Evolutionary conservation across 768 basidiomycete species (phyloP).

Genomic region (Amanita exitialis): DNA sequence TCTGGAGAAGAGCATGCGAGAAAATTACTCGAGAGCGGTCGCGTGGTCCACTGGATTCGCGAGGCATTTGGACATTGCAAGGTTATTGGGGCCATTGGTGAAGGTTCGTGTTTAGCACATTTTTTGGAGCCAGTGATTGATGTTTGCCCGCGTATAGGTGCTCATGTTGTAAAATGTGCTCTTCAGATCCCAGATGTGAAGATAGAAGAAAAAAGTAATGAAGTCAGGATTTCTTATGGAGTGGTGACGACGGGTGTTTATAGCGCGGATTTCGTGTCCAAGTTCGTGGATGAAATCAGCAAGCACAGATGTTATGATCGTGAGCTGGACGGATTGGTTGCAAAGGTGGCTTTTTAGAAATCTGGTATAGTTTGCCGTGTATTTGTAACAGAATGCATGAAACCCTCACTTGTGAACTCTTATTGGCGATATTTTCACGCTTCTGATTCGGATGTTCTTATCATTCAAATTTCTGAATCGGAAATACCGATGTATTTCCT

Average conservation of each 20-base stretch:
- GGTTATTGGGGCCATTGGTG: conserved; percentile 68
- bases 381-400: not conserved
- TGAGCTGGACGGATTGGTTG: conserved; percentile 46
- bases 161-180: conserved; percentile 35
- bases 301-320: conserved; percentile 57
- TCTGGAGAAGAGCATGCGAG: conserved; percentile 56
- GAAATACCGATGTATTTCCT: no score
- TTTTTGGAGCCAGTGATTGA: not conserved
- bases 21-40: conserved; percentile 48
- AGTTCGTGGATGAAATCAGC: conserved; percentile 54
- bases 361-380: not conserved
- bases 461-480: no score
- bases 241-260: conserved; percentile 52
- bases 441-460: not conserved
- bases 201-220: conserved; percentile 24
- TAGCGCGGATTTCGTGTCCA: conserved; percentile 40
- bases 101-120: conserved; percentile 27
- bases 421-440: not conserved
- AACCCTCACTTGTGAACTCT: no score
- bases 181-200: conserved; percentile 36
- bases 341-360: conserved; percentile 29
- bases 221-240: conserved; percentile 45
- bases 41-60: conserved; percentile 68
- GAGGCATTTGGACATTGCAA: conserved; percentile 87
- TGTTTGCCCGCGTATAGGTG: conserved; percentile 17